Evolutionary conservation across 2,329 filamentous ascomycete genomes (phyloP), one percentile per base, ranked within the genome.

Genomic region (Eurotiales sp.): DNA sequence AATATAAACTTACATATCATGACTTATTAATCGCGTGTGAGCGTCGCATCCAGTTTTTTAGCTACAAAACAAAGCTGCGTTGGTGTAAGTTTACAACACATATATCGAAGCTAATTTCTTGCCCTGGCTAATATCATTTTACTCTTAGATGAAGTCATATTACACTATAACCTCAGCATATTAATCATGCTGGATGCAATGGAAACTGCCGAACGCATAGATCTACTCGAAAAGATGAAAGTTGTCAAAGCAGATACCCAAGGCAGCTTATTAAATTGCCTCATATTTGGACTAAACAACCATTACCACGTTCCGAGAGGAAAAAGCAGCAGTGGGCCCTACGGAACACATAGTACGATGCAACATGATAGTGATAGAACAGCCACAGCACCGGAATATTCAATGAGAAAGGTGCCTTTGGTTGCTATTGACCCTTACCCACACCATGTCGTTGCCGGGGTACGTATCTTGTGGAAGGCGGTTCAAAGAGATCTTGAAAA

Each of bases 341-440:
- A 39, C 11, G 36, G 41, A 48, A 15, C 3, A 23, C 46, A 22
- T 2, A 7, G 12, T 30, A 23, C 12, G n/a, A 14, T 40, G 17
- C 43, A 48, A 43, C 11, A 37, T n/a, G 10, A 7, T 3, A 22
- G 39, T 3, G 43, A 25, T 5, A 39, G 54, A 44, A 52, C 53
- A 19, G 49, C 55, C 2, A 55, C 8, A 37, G 10, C 23, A 29
- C 8, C 10, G n/a, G 23, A 30, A 11, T 48, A 8, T 32, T 23
- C 30, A 8, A 47, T 12, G 7, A 25, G 14, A 32, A 43, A 27
- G 22, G 50, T 60, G n/a, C 62, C 63, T 8, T 55, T 67, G 8
- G 50, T 66, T 41, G 59, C 61, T 11, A 59, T 67, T 32, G 62
- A 67, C 32, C 64, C 63, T 11, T 65, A 65, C 49, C 64, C 62